Evolutionary conservation across 2,329 filamentous ascomycete species (phyloP), one percentile per base, ranked within the genome.

Genomic region (Grosmannia serpens): DNA sequence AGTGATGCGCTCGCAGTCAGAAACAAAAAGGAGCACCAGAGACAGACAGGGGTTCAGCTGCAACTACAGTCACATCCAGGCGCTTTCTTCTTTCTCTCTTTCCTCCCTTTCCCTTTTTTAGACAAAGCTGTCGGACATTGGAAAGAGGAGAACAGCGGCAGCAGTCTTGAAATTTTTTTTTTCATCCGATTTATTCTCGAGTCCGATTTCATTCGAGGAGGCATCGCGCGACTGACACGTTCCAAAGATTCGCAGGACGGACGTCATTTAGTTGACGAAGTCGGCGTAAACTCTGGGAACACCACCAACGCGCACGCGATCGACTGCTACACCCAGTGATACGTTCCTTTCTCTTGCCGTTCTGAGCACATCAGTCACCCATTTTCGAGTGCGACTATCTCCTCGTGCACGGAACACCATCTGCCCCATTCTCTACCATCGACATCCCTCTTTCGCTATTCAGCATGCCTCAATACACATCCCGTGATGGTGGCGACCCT

Each of bases 401-500:
- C 26, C 29, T 29, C 26, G 47, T 50, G 47, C 47, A 50, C 47
- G 47, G 47, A 50, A 50, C 47, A 50, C 24, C 38, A 31, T 13
- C 47, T 35, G 27, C 13, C 17, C 29, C 35, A n/a, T 31, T 38
- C 31, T 26, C 50, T 44, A 31, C 33, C 50, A 50, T 63, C 64
- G 55, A 56, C 51, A 9, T 44, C 24, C n/a, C 27, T n/a, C n/a
- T 26, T 57, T 64, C 62, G 55, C 38, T 41, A 60, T 62, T n/a
- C 71, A 79, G 71, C 63, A 85, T 85, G 82, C 81, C 83, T 73
- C 78, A 82, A 65, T 86, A 85, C 74, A 84, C 82, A 60, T 85
- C 83, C 54, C 80, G 83, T 67, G 83, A 86, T 69, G 81, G 83
- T 62, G 82, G 81, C 73, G 83, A 86, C 70, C 81, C 82, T 71